Percentiles rank a stretch among this genome's conserved stretches.
Evolutionary conservation across 805 yeast species (phyloP).

Genomic region (Candida oleophila): DNA sequence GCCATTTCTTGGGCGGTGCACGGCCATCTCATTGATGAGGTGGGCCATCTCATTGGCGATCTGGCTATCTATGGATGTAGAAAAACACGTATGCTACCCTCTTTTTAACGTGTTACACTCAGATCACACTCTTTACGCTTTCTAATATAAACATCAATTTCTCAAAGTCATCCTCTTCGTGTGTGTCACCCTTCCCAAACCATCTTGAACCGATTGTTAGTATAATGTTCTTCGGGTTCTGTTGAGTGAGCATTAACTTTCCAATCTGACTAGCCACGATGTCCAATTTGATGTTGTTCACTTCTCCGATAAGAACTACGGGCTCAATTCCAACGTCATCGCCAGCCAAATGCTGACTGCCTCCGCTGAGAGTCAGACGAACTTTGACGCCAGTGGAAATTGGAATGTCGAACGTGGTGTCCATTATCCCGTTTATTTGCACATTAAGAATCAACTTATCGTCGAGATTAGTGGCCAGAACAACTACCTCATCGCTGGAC

Average conservation of each 20-base stretch:
- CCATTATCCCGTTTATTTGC: slow-evolving; percentile 45
- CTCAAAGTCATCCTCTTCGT: slow-evolving; percentile 40
- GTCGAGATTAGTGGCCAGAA: slow-evolving; percentile 32
- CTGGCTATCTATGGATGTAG: too few species aligned
- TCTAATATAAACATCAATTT: slow-evolving; percentile 45
- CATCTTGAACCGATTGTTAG: slow-evolving; percentile 47
- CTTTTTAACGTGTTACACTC: not conserved
- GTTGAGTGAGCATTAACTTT: slow-evolving; percentile 30
- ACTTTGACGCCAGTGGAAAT: slow-evolving; percentile 12
- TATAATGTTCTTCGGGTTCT: slow-evolving; percentile 37
- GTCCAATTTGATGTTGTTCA: slow-evolving; percentile 45
- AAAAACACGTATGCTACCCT: too few species aligned
- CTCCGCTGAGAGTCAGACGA: slow-evolving; percentile 1
- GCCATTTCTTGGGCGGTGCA: too few species aligned
- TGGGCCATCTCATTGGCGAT: too few species aligned
- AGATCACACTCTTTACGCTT: slow-evolving; percentile 16
- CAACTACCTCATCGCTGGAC: slow-evolving; percentile 15
- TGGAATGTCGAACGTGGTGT: slow-evolving; percentile 49
- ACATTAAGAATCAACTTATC: slow-evolving; percentile 41
- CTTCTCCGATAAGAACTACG: slow-evolving; percentile 45
- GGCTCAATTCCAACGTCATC: slow-evolving; percentile 42
- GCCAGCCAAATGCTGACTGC: slow-evolving; percentile 6
- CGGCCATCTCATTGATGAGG: too few species aligned
- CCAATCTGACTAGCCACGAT: slow-evolving; percentile 52
- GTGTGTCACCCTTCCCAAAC: slow-evolving; percentile 38